These are phyloP conservation scores for Kernera saxatilis DNA, from an alignment of 345 rosid genomes.

Conservation along the genomic window DNA sequence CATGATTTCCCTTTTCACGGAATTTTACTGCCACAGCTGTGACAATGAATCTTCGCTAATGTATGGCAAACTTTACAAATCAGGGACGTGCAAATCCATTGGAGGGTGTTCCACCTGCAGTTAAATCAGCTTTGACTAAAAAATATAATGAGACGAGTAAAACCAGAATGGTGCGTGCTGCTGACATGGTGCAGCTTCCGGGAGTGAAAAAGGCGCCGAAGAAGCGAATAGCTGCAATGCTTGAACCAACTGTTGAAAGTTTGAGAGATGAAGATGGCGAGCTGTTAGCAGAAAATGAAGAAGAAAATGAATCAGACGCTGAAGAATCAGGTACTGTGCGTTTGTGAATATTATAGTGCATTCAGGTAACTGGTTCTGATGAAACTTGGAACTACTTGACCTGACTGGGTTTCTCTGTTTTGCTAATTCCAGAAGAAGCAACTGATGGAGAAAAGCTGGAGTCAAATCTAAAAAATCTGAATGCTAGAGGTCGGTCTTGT, in stretches of 20 bases:
- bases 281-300: conserved; percentile 49
- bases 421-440: conserved; percentile 36
- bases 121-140: conserved; percentile 86
- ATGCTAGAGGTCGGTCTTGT: conserved; percentile 53
- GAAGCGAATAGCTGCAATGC: conserved; percentile 72
- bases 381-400: neutral
- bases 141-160: conserved; percentile 74
- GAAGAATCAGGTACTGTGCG: conserved; percentile 56
- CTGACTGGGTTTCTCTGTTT: neutral
- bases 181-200: conserved; percentile 82
- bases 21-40: neutral
- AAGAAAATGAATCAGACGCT: conserved; percentile 54
- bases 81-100: conserved; percentile 77
- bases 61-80: conserved; percentile 10
- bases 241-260: conserved; percentile 65
- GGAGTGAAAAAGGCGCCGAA: conserved; percentile 76
- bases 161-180: conserved; percentile 71
- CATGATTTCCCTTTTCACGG: neutral
- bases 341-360: neutral
- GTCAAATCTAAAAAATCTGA: conserved; percentile 62
- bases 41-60: conserved; percentile 3
- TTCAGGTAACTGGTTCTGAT: neutral
- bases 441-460: conserved; percentile 57
- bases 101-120: conserved; percentile 76
- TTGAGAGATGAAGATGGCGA: conserved; percentile 59